These are phyloP conservation scores for Camptophora hylomeconis DNA, from an alignment of 2,329 filamentous ascomycete species.

Conservation along the genomic window DNA sequence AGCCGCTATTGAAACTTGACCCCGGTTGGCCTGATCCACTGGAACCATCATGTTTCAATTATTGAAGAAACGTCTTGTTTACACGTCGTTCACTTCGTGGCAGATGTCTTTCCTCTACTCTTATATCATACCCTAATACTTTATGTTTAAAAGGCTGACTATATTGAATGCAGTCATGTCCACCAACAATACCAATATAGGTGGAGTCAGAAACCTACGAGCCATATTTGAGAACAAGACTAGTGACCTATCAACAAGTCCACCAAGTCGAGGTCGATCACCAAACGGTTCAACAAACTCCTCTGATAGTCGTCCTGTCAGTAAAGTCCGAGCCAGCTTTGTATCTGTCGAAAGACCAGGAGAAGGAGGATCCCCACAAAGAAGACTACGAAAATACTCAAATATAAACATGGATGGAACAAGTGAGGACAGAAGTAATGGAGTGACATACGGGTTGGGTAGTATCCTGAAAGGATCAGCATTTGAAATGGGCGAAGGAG, in stretches of 20 bases:
- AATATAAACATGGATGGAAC: slow-evolving; percentile 20
- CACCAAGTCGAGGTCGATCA: slow-evolving; percentile 57
- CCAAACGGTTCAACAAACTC: slow-evolving; percentile 38
- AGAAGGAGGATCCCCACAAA: slow-evolving; percentile 23
- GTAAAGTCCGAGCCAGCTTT: slow-evolving; percentile 64
- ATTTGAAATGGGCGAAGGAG: slow-evolving; percentile 18
- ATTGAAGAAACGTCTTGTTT: too few relatives aligned
- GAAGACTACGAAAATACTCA: slow-evolving; percentile 29
- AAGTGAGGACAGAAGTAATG: slow-evolving; percentile 15
- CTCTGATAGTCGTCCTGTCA: slow-evolving; percentile 46
- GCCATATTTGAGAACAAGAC: slow-evolving; percentile 70
- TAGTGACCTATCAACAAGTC: slow-evolving; percentile 44
- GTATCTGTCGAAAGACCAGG: slow-evolving; percentile 50
- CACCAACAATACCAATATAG: slow-evolving; percentile 28
- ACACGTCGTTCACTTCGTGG: too few relatives aligned
- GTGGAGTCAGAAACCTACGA: slow-evolving; percentile 60
- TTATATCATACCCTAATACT: slow-evolving; percentile 7
- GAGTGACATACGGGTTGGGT: slow-evolving; percentile 12
- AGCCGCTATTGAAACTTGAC: too few relatives aligned
- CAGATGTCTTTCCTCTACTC: too few relatives aligned
- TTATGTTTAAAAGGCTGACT: slow-evolving; percentile 3
- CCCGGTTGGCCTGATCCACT: too few relatives aligned
- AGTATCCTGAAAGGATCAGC: slow-evolving; percentile 21
- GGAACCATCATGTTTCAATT: too few relatives aligned
- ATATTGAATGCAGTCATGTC: slow-evolving; percentile 19